Base-by-base conservation (phyloP, 345 rosid species). In the Sonneratia caseolaris region DNA sequence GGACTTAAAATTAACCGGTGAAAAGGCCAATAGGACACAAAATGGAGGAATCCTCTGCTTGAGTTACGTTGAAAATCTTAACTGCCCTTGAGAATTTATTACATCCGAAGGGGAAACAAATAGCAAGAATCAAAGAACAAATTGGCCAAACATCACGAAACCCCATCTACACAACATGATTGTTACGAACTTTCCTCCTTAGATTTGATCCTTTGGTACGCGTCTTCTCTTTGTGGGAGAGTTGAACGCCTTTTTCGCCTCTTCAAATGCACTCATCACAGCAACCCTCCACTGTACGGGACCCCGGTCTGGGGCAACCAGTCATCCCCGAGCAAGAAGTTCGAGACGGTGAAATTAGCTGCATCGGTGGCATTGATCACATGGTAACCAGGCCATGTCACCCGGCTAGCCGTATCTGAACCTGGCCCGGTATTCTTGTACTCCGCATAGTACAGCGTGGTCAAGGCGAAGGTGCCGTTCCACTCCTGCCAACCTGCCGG, bases 401-500 rank as follows among this genome's bases (percentile, higher is more conserved):
- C 95, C 69, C 98, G 82, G 1, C 65, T 66, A 18, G 81, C 71
- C 0, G 86, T 89, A 73, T 79, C 40, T 1, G 98, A 88, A 9
- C 97, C 95, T 1, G 87, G 81, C 1, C 98, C 98, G 0, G 81
- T 78, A 35, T 91, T 93, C 12, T 76, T 76, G 45, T 74, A 88
- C 85, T 93, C 98, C 0, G 84, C 98, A 71, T 93, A 93, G 72
- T 88, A 93, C 49, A 85, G 66, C 0, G 96, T 93, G 66, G 74
- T 85, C 66, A 93, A 67, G 0, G 94, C 97, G 24, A 91, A 88
- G 69, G 74, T 76, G 24, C 83, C 95, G 7, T 66, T 77, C 98
- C 98, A 93, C 10, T 18, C 77, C 7, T 27, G 76, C 98, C 98
- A 91, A 37, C 98, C 98, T 21, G 84, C 86, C 4, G 90, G 89